A percentile compares a stretch with the other conserved stretches of the same genome.
These are phyloP conservation scores for Lichtheimia ornata DNA, from an alignment of 371 early-diverging fungal genomes.

Conservation along the genomic window DNA sequence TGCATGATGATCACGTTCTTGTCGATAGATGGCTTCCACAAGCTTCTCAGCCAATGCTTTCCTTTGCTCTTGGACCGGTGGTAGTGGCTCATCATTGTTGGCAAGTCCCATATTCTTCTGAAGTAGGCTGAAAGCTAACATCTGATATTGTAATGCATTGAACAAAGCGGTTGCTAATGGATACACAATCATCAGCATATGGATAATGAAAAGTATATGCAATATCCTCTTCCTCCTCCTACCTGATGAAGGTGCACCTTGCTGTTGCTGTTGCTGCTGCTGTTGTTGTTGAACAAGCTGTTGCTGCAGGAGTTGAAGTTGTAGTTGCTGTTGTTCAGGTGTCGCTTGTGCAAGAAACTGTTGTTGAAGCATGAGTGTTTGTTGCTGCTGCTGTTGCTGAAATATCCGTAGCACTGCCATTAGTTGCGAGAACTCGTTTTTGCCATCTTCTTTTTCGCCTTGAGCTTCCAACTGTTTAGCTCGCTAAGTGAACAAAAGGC, in stretches of 20 bases:
- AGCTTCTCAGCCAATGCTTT: slow-evolving; percentile 41
- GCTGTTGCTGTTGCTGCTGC: slow-evolving; percentile 17
- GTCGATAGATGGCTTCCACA: slow-evolving; percentile 41
- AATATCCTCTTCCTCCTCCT: background rate
- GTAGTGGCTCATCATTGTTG: slow-evolving; percentile 8
- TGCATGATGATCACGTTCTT: slow-evolving; percentile 32
- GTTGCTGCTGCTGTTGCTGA: slow-evolving; percentile 40
- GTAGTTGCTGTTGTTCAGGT: slow-evolving; percentile 41
- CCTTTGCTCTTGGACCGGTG: slow-evolving; percentile 23
- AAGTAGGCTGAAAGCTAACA: slow-evolving; percentile 11
- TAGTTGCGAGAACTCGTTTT: slow-evolving; percentile 69
- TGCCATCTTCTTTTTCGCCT: slow-evolving; percentile 74
- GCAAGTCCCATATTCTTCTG: slow-evolving; percentile 10
- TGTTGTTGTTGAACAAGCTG: slow-evolving; percentile 33
- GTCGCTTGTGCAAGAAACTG: slow-evolving; percentile 55
- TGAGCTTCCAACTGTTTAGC: slow-evolving; percentile 49
- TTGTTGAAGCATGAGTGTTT: slow-evolving; percentile 16
- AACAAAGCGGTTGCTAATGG: background rate
- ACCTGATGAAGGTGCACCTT: slow-evolving; percentile 4
- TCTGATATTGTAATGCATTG: slow-evolving; percentile 13
- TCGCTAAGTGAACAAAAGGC: background rate
- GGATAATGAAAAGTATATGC: background rate
- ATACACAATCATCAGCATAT: background rate
- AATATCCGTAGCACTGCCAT: slow-evolving; percentile 61
- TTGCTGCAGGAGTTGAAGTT: slow-evolving; percentile 28